Conservation (phyloP, 2,329 filamentous ascomycete species). For the Colletotrichum tropicale region DNA sequence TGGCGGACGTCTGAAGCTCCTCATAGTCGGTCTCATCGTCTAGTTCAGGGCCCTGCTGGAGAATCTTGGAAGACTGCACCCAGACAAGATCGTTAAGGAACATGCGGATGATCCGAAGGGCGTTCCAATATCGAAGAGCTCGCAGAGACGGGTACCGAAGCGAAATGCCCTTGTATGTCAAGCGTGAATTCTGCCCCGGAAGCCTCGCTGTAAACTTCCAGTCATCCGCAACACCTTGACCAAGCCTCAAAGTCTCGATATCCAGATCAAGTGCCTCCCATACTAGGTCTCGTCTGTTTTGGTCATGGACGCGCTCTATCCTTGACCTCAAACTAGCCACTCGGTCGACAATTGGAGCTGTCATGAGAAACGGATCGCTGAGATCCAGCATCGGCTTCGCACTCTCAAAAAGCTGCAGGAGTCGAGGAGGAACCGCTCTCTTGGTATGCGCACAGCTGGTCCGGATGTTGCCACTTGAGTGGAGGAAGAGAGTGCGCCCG, state of each 20-base stretch:
- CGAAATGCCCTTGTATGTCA: constrained; percentile 20
- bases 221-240: neutral
- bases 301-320: neutral
- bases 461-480: constrained; percentile 30
- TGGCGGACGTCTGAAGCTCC: constrained; percentile 1
- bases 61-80: neutral
- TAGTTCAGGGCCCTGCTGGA: neutral
- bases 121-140: constrained; percentile 28
- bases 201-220: constrained; percentile 6
- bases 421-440: constrained; percentile 22
- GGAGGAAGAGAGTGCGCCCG: constrained; percentile 25
- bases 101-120: constrained; percentile 26
- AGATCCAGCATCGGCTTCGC: constrained; percentile 14
- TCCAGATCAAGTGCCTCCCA: constrained; percentile 25
- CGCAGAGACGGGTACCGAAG: constrained; percentile 23
- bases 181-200: neutral
- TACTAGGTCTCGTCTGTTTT: constrained; percentile 10
- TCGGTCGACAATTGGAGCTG: constrained; percentile 22
- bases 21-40: neutral
- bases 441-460: constrained; percentile 28
- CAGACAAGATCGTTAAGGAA: constrained; percentile 25
- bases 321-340: constrained; percentile 22
- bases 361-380: constrained; percentile 13
- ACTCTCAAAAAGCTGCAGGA: constrained; percentile 21
- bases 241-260: constrained; percentile 1